Evolutionary conservation across 139 green algal species (phyloP).

Genomic region (Tetratostichococcus sp.): DNA sequence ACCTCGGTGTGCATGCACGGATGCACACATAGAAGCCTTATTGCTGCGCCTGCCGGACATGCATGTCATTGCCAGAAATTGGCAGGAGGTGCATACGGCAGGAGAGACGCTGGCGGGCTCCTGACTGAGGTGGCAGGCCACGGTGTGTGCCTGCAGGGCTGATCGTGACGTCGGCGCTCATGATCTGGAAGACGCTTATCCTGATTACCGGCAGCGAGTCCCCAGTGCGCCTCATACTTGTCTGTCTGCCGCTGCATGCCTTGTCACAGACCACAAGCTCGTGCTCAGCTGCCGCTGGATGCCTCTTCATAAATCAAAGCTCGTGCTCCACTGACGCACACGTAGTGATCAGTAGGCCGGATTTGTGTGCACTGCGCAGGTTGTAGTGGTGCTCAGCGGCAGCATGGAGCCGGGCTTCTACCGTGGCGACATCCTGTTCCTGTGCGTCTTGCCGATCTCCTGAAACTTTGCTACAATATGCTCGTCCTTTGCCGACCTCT

Average conservation of each 20-base stretch:
- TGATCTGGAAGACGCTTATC: constrained; percentile 98
- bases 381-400: constrained; percentile 96
- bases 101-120: too few species aligned
- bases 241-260: not conserved
- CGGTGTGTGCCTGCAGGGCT: constrained; percentile 55
- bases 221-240: constrained; percentile 49
- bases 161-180: constrained; percentile 92
- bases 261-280: too few species aligned
- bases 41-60: not conserved
- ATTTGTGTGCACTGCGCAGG: too few species aligned
- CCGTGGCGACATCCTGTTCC: constrained; percentile 95
- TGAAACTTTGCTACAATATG: too few species aligned
- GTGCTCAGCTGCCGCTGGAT: too few species aligned
- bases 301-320: not conserved
- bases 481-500: too few species aligned
- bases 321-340: too few species aligned
- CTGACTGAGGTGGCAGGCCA: too few species aligned
- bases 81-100: too few species aligned
- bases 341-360: too few species aligned
- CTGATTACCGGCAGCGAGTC: constrained; percentile 91
- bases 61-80: not conserved
- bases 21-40: too few species aligned
- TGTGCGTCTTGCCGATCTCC: constrained; percentile 68
- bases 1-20: constrained; percentile 50
- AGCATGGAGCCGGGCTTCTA: constrained; percentile 98